Percentiles rank a stretch among this genome's conserved stretches.
Conservation (phyloP, 2,329 filamentous ascomycete genomes). For the Aspergillus novofumigatus region DNA sequence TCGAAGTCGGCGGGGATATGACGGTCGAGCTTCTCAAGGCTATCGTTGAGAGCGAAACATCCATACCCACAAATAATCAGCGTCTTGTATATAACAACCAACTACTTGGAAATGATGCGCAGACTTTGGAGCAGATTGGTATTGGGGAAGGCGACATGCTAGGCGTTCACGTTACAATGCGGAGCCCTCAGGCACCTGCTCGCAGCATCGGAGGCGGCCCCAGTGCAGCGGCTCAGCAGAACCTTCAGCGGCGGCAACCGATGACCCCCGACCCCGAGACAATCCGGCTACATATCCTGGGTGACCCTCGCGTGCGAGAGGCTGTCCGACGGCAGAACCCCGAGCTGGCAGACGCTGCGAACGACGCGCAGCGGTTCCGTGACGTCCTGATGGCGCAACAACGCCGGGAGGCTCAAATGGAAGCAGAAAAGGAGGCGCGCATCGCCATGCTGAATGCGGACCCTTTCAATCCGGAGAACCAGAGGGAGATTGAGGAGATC, state of each 20-base stretch:
- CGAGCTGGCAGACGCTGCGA: slow-evolving; percentile 69
- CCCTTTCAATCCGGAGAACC: slow-evolving; percentile 88
- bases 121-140: slow-evolving; percentile 75
- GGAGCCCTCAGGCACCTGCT: slow-evolving; percentile 26
- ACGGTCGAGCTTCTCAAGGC: slow-evolving; percentile 81
- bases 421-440: slow-evolving; percentile 73
- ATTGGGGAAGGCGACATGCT: slow-evolving; percentile 91
- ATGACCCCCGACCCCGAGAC: slow-evolving; percentile 65
- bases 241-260: slow-evolving; percentile 25
- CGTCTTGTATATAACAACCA: slow-evolving; percentile 88
- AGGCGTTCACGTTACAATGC: slow-evolving; percentile 65
- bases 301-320: slow-evolving; percentile 67
- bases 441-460: slow-evolving; percentile 86
- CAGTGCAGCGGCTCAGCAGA: slow-evolving; percentile 27
- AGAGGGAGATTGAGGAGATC: slow-evolving; percentile 91
- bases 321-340: slow-evolving; percentile 70
- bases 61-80: slow-evolving; percentile 67
- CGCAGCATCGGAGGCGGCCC: slow-evolving; percentile 25
- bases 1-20: slow-evolving; percentile 79
- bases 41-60: slow-evolving; percentile 79
- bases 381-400: slow-evolving; percentile 66
- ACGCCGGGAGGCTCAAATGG: slow-evolving; percentile 66
- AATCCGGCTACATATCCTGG: slow-evolving; percentile 75
- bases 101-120: slow-evolving; percentile 69
- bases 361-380: slow-evolving; percentile 72